Evolutionary conservation across 352 stramenopile genomes (phyloP), one percentile per base, ranked within the genome.

Genomic region (Globisporangium emineosum): DNA sequence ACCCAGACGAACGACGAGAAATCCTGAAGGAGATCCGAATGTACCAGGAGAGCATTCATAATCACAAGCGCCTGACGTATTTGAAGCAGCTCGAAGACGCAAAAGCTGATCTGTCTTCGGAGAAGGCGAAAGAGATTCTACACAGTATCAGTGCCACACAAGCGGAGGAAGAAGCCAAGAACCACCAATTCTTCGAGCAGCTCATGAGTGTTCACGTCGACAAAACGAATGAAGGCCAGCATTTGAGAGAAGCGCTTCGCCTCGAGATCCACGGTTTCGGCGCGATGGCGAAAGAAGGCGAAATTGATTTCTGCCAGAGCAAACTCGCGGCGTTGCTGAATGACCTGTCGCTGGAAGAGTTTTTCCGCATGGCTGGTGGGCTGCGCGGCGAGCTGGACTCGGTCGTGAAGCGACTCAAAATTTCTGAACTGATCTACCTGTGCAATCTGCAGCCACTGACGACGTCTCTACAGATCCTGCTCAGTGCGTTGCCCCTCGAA

Each of bases 351-450:
- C 72, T 96, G 30, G 86, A 94, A 54, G 88, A 94, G 12, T 94
- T 96, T 55, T 97, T 96, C 52, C 78, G 88, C 55, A 76, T 76
- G 32, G 77, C 82, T 19, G 90, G 88, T 1, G 90, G 84, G 1
- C 76, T 97, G 21, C 90, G 88, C n/a, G 57, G 57, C 2, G 89
- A 96, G 40, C 67, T 97, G 10, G 74, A 90, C 13, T 64, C 51
- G 9, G 66, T 96, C n/a, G 70, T 78, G 5, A 84, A 91, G 69
- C 75, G 79, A 3, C 67, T 97, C 13, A 68, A 74, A 8, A 61
- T 87, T 8, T 61, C 80, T 3, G 76, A 94, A 49, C 81, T 97
- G 37, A 94, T 97, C 43, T 96, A 97, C 73, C 67, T 72, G 25
- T 53, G 62, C 6, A 78, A 91, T 19, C 13, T 97, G 40, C 54